Conservation (phyloP, 345 rosid species). For the Aegle marmelos region DNA sequence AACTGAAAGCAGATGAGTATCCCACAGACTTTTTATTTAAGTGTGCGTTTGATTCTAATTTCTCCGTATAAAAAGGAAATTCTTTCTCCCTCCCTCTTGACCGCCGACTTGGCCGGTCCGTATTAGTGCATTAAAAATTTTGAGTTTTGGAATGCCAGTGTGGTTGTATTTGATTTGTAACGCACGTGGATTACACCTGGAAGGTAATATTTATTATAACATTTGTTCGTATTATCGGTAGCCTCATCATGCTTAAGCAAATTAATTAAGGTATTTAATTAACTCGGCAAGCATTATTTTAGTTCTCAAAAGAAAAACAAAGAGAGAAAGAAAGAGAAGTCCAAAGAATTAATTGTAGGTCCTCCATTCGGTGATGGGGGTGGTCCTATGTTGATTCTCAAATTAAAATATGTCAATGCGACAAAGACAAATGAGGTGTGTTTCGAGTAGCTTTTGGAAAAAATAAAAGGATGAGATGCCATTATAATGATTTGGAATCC, state of each 20-base stretch:
- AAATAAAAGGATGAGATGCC: not conserved
- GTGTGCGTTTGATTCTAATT: not conserved
- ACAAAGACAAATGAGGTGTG: constrained; percentile 3
- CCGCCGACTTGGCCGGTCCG: not conserved
- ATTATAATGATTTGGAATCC: not conserved
- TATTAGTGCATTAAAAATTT: not conserved
- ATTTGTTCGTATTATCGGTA: no score
- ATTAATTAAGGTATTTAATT: not conserved
- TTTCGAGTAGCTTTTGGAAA: not conserved
- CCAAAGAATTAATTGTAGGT: not conserved
- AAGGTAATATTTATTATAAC: not conserved
- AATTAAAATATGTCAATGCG: not conserved
- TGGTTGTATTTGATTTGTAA: not conserved
- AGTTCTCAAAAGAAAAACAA: not conserved
- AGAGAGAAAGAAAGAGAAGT: not conserved
- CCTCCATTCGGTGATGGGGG: not conserved
- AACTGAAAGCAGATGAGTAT: not conserved
- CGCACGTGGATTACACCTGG: not conserved
- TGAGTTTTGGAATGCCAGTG: not conserved
- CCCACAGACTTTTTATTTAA: not conserved
- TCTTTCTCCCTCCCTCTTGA: not conserved
- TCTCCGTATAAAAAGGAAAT: not conserved
- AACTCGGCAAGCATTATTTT: not conserved
- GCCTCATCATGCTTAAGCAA: not conserved
- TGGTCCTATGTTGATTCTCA: not conserved